Base-by-base conservation (phyloP, 2,329 filamentous ascomycete genomes). In the Penicillium oxalicum region DNA sequence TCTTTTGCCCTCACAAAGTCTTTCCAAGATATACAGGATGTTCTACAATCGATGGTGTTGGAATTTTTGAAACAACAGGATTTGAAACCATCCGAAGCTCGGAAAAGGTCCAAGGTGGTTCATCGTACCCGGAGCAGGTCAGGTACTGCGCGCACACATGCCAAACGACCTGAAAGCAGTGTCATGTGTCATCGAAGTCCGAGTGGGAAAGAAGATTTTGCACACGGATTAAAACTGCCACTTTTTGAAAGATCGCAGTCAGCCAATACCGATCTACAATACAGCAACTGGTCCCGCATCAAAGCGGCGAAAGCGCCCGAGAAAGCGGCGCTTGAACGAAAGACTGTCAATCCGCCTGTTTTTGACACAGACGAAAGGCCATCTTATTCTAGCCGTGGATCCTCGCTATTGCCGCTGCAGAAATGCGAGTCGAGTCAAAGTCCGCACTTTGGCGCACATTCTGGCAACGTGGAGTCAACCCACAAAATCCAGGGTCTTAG, bases 1-100 rank as follows among this genome's bases (percentile, higher is more conserved):
- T 44, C 55, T 33, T 57, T 62, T 3, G 64, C 63, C 29, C 63
- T 66, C 18, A 59, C 72, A 1, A 73, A 70, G 35, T 71, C 71
- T 9, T 54, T 88, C n/a, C 73, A 78, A 26, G 68, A 73, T 1
- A 77, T 88, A 2, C 57, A 79, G 0, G 80, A 86, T 38, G 74
- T 96, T 2, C 62, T 96, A 8, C 77, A 77, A 43, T 82, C 81
- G 0, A 80, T 91, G 62, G 74, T 87, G 26, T 79, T 77, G 42
- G 82, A 89, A 51, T 96, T 95, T 68, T 70, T 97, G 5, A 81
- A 80, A 47, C 82, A 83, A 27, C 78, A 93, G 59, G 76, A 86
- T 52, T 85, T 91, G 57, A 76, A 78, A 4, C 84, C 86, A 8
- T 75, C 53, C 44, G 61, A 58, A 39, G 52, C 59, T 36, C 60